A percentile compares a stretch with the other conserved stretches of the same genome.
phyloP scores from a whole-genome alignment of 2,329 filamentous ascomycete genomes.

The Paecilomyces sp. region DNA sequence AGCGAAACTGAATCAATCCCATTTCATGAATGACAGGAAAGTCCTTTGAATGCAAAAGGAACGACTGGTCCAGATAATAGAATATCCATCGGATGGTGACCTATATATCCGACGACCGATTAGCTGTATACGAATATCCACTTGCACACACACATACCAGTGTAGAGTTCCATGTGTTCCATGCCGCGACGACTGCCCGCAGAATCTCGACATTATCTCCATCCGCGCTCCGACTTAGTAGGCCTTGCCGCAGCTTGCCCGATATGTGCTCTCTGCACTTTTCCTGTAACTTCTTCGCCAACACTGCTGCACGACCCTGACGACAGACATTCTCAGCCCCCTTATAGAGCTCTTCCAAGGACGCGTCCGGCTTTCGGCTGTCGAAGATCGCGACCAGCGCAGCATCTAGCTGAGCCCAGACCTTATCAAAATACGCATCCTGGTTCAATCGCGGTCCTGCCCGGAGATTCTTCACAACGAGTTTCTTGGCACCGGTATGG shows the following conservation, averaged over 20 bases:
- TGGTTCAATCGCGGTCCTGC: slow-evolving; percentile 57
- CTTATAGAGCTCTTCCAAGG: slow-evolving; percentile 83
- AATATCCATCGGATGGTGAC: slow-evolving; percentile 79
- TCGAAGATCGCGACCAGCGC: slow-evolving; percentile 69
- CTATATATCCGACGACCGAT: slow-evolving; percentile 32
- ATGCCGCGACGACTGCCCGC: slow-evolving; percentile 53
- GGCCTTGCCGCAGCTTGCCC: slow-evolving; percentile 48
- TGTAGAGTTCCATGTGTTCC: slow-evolving; percentile 73
- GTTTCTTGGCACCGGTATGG: slow-evolving; percentile 69
- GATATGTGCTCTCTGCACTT: slow-evolving; percentile 60
- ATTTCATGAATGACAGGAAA: slow-evolving; percentile 71
- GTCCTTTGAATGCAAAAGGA: slow-evolving; percentile 67
- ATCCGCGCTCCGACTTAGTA: slow-evolving; percentile 50
- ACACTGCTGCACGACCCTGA: slow-evolving; percentile 60
- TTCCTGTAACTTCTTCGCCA: slow-evolving; percentile 60
- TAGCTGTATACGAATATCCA: not conserved
- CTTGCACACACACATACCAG: slow-evolving; percentile 47
- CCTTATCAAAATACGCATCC: slow-evolving; percentile 69
- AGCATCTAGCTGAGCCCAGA: slow-evolving; percentile 64
- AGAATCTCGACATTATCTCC: slow-evolving; percentile 59
- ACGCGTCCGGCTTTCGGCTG: slow-evolving; percentile 55
- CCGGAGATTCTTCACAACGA: slow-evolving; percentile 90
- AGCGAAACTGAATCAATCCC: slow-evolving; percentile 68
- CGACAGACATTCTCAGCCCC: slow-evolving; percentile 89
- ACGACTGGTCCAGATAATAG: slow-evolving; percentile 88